phyloP scores from a whole-genome alignment of 352 stramenopile genomes.

The Globisporangium paddicum region DNA sequence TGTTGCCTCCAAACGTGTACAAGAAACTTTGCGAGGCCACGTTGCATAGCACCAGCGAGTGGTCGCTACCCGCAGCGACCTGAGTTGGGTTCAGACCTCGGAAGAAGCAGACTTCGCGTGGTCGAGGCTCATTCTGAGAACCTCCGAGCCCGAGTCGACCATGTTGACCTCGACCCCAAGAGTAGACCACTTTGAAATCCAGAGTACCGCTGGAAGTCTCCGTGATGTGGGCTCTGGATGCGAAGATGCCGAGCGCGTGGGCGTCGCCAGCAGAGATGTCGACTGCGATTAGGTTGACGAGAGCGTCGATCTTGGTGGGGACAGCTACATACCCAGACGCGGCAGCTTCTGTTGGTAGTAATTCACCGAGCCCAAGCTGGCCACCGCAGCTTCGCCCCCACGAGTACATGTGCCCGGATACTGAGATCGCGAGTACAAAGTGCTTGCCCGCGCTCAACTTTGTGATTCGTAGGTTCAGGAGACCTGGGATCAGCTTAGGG shows the following conservation, averaged over 20 bases:
- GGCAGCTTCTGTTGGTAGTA: not conserved
- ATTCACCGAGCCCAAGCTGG: constrained; percentile 48
- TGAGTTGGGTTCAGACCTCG: constrained; percentile 38
- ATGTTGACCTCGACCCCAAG: constrained; percentile 34
- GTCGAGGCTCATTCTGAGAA: constrained; percentile 15
- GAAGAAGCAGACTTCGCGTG: constrained; percentile 56
- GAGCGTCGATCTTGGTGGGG: constrained; percentile 27
- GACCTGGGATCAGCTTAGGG: constrained; percentile 16
- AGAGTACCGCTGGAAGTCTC: constrained; percentile 1
- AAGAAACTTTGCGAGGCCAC: constrained; percentile 37
- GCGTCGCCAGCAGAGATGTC: constrained; percentile 43
- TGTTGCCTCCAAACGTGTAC: constrained; percentile 72
- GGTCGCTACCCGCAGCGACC: constrained; percentile 50
- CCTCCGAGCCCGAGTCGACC: constrained; percentile 64
- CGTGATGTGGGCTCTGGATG: constrained; percentile 3
- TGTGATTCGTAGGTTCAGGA: constrained; percentile 19
- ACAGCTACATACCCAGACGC: no score
- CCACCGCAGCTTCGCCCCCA: constrained; percentile 59
- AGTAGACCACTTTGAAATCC: constrained; percentile 38
- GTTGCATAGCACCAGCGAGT: constrained; percentile 58
- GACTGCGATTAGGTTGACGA: constrained; percentile 25
- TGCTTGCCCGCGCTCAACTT: constrained; percentile 61
- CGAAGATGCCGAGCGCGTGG: constrained; percentile 48
- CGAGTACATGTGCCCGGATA: constrained; percentile 32
- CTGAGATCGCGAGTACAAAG: constrained; percentile 48